Conservation (phyloP, 1,284 basidiomycete species). For the Stygiomarasmius scandens region DNA sequence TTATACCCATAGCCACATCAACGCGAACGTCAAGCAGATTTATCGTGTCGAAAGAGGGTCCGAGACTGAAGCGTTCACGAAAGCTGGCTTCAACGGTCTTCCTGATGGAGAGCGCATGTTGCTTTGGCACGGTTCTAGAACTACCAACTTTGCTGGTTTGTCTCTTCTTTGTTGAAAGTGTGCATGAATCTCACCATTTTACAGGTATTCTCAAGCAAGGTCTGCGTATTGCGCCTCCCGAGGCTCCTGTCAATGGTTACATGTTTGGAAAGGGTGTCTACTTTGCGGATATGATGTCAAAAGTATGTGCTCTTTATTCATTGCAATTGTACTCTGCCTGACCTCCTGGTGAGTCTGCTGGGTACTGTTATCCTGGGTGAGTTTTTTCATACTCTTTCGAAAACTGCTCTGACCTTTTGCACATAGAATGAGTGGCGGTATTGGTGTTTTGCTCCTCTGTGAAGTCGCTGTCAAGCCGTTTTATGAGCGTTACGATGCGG, state of each 20-base stretch:
- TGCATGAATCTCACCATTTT: neutral
- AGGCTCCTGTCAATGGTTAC: conserved; percentile 62
- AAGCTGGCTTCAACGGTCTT: conserved; percentile 48
- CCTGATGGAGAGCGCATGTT: conserved; percentile 56
- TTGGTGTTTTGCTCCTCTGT: conserved; percentile 59
- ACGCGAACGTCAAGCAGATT: conserved; percentile 47
- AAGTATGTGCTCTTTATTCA: conserved; percentile 36
- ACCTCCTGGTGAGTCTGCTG: conserved; percentile 45
- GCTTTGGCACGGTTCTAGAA: conserved; percentile 66
- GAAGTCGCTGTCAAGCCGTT: conserved; percentile 62
- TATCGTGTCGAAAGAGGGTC: conserved; percentile 58
- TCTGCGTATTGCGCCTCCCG: conserved; percentile 68
- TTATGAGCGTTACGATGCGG: conserved; percentile 48
- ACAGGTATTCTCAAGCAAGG: conserved; percentile 66
- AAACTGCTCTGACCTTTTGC: neutral
- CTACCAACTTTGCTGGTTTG: conserved; percentile 69
- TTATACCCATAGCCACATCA: conserved; percentile 49
- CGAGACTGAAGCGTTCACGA: conserved; percentile 56
- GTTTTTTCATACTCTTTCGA: conserved; percentile 18
- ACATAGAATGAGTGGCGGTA: conserved; percentile 50
- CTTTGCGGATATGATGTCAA: conserved; percentile 72
- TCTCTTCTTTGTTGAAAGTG: no score
- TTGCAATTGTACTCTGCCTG: neutral
- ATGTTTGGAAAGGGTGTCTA: conserved; percentile 76
- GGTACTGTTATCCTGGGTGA: conserved; percentile 58